These are phyloP conservation scores for Hura crepitans DNA, from an alignment of 441 rosid species.

Conservation along the genomic window DNA sequence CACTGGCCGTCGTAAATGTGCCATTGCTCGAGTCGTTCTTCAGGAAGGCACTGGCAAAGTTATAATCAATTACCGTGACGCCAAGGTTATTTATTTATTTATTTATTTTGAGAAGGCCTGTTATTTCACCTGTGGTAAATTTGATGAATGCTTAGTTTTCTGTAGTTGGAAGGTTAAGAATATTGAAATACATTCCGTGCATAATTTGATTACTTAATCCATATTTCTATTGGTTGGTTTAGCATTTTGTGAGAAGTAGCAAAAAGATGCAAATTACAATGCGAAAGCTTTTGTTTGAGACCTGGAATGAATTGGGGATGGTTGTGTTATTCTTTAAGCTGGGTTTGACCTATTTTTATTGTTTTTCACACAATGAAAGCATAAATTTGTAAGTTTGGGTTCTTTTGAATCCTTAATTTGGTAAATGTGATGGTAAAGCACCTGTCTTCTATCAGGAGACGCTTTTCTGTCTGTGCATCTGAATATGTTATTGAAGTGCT, in stretches of 20 bases:
- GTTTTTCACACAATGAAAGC: neutral
- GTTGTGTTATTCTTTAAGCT: neutral
- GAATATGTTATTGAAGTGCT: too few relatives aligned
- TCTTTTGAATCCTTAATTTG: neutral
- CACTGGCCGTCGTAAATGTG: slow-evolving; percentile 86
- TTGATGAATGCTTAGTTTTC: neutral
- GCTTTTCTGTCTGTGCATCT: neutral
- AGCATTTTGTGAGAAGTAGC: neutral
- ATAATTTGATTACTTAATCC: neutral
- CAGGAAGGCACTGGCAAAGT: slow-evolving; percentile 90
- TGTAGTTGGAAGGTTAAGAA: neutral
- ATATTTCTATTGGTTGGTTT: neutral
- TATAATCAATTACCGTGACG: slow-evolving; percentile 81
- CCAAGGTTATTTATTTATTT: too few relatives aligned
- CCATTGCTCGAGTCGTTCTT: slow-evolving; percentile 86
- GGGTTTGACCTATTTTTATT: neutral
- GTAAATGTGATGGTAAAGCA: neutral
- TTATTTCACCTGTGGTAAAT: neutral
- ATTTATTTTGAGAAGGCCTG: too few relatives aligned
- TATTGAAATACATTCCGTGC: neutral
- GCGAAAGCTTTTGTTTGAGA: neutral
- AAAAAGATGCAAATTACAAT: neutral
- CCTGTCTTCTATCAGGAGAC: neutral
- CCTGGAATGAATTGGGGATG: neutral
- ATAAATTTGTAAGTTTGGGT: neutral